Evolutionary conservation across 345 rosid genomes (phyloP).

Genomic region (Pugionium cornutum): DNA sequence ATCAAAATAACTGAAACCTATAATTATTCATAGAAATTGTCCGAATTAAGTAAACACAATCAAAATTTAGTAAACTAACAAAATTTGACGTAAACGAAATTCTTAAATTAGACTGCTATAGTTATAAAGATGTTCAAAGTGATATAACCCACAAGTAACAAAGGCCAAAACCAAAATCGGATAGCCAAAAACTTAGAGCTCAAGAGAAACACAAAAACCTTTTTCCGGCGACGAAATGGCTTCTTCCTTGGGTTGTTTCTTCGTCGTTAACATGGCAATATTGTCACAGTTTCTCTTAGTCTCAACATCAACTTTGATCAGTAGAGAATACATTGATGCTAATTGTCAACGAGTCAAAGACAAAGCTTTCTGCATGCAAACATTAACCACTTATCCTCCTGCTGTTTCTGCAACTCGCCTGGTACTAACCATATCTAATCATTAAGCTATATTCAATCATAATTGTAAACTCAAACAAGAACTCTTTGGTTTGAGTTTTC

Average conservation of each 20-base stretch:
- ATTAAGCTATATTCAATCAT: no score
- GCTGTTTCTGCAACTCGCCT: neutral
- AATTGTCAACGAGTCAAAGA: slow-evolving; percentile 31
- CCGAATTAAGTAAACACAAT: neutral
- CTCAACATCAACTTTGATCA: slow-evolving; percentile 10
- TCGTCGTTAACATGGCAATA: slow-evolving; percentile 29
- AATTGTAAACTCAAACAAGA: no score
- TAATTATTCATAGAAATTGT: slow-evolving; percentile 1
- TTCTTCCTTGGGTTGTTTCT: slow-evolving; percentile 15
- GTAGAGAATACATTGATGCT: slow-evolving; percentile 23
- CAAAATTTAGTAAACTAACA: slow-evolving; percentile 11
- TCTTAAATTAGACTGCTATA: slow-evolving; percentile 14
- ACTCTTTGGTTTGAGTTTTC: no score
- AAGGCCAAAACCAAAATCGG: slow-evolving; percentile 30
- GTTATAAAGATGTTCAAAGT: slow-evolving; percentile 6
- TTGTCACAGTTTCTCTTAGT: slow-evolving; percentile 29
- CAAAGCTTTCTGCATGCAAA: slow-evolving; percentile 27
- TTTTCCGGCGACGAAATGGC: slow-evolving; percentile 30
- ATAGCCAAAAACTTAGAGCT: slow-evolving; percentile 5
- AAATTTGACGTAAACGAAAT: neutral
- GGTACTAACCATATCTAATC: neutral
- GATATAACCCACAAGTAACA: neutral
- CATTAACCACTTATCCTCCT: slow-evolving; percentile 2
- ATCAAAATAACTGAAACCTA: neutral
- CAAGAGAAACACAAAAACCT: neutral